These are phyloP conservation scores for Achlya hypogyna DNA, from an alignment of 352 stramenopile species.

Conservation along the genomic window DNA sequence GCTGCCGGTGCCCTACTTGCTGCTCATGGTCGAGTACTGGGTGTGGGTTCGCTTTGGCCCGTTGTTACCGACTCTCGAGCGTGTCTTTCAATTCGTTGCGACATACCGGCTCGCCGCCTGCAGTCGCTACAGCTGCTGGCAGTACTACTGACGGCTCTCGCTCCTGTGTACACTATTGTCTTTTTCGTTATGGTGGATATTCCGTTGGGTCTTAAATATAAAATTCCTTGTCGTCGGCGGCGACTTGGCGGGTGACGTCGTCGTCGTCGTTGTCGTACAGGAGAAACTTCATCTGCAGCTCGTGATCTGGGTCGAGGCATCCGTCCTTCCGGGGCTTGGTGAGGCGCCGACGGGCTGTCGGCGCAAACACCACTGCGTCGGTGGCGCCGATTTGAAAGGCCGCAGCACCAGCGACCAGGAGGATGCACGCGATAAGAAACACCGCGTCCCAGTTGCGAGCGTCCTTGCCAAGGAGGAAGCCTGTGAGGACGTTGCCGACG, in stretches of 20 bases:
- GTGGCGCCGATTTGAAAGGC: slow-evolving; percentile 72
- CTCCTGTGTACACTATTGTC: neutral
- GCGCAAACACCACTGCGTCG: slow-evolving; percentile 46
- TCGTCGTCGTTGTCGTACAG: slow-evolving; percentile 1
- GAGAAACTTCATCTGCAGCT: neutral
- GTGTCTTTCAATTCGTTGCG: neutral
- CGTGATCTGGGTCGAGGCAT: too few species aligned
- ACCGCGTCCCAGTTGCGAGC: slow-evolving; percentile 66
- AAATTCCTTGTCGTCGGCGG: slow-evolving; percentile 15
- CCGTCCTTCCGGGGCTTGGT: neutral
- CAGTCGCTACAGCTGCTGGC: too few species aligned
- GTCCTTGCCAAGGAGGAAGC: slow-evolving; percentile 58
- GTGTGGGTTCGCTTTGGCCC: neutral
- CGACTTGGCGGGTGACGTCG: neutral
- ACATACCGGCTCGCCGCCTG: too few species aligned
- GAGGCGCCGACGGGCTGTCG: neutral
- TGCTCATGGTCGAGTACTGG: neutral
- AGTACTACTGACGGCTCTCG: too few species aligned
- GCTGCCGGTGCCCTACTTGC: neutral
- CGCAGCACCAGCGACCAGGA: slow-evolving; percentile 58
- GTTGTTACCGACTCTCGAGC: neutral
- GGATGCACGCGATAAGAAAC: slow-evolving; percentile 63
- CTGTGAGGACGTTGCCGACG: slow-evolving; percentile 76
- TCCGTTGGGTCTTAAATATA: slow-evolving; percentile 4
- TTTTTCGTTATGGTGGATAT: neutral